Conservation (phyloP, 768 basidiomycete genomes). For the Leccinum boreale region DNA sequence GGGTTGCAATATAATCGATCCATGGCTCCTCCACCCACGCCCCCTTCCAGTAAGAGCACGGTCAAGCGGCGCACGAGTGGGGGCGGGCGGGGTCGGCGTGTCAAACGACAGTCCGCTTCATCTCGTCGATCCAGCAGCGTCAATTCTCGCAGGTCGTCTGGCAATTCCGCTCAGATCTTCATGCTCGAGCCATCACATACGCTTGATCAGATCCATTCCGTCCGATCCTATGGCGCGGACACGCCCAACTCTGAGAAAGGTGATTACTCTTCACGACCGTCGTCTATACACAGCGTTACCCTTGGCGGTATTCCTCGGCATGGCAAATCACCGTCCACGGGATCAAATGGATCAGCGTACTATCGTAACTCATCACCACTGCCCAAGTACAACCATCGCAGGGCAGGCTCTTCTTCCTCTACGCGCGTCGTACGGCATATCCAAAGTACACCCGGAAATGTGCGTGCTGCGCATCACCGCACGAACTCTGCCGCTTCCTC, state of each 20-base stretch:
- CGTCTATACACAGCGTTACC: conserved; percentile 79
- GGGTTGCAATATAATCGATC: conserved; percentile 27
- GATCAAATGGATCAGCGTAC: conserved; percentile 69
- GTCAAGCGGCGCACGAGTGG: conserved; percentile 53
- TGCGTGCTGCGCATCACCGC: conserved; percentile 56
- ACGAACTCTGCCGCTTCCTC: conserved; percentile 79
- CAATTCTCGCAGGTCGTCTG: conserved; percentile 75
- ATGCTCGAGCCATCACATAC: conserved; percentile 56
- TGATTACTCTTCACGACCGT: conserved; percentile 75
- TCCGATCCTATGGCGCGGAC: conserved; percentile 72
- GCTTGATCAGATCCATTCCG: conserved; percentile 49
- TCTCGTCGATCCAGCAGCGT: conserved; percentile 90
- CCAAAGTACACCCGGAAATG: conserved; percentile 35
- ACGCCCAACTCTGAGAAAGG: conserved; percentile 88
- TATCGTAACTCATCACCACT: conserved; percentile 73
- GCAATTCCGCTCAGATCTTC: conserved; percentile 44
- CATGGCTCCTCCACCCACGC: conserved; percentile 22
- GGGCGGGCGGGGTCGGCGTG: conserved; percentile 46
- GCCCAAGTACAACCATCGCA: conserved; percentile 69
- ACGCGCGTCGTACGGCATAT: conserved; percentile 74
- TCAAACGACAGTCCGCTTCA: conserved; percentile 68
- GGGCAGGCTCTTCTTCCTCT: conserved; percentile 78
- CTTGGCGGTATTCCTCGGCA: conserved; percentile 52
- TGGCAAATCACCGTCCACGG: conserved; percentile 72
- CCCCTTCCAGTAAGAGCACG: conserved; percentile 33